Conservation (phyloP, 495 filamentous ascomycete genomes). For the Penicillium angulare region DNA sequence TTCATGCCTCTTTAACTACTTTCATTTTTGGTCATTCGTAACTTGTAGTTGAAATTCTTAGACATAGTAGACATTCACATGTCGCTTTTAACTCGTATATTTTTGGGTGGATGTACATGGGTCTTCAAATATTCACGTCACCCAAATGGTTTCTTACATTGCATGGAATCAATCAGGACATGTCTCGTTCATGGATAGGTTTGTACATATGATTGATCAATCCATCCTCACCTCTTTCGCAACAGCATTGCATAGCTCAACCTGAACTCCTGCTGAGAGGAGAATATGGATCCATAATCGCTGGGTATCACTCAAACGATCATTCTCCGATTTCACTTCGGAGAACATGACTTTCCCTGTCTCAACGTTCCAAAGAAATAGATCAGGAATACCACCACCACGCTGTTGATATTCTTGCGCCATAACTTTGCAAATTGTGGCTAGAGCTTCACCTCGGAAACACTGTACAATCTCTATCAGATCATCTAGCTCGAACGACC, state of each 20-base stretch:
- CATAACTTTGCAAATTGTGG: constrained; percentile 85
- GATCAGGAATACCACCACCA: constrained; percentile 86
- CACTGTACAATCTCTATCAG: constrained; percentile 77
- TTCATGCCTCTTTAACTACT: constrained; percentile 10
- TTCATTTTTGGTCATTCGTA: neutral
- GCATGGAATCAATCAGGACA: neutral
- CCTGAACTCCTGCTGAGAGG: constrained; percentile 73
- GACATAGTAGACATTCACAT: neutral
- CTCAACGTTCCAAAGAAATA: constrained; percentile 76
- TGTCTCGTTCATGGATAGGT: neutral
- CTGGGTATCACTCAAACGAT: constrained; percentile 94
- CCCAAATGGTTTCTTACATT: too few relatives aligned
- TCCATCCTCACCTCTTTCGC: constrained; percentile 62
- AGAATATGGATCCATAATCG: constrained; percentile 95
- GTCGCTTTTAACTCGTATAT: neutral
- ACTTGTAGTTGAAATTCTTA: neutral
- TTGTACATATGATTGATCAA: constrained; percentile 5
- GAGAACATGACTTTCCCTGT: constrained; percentile 71
- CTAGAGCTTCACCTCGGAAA: constrained; percentile 77
- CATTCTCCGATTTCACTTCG: constrained; percentile 94
- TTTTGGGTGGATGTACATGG: too few relatives aligned
- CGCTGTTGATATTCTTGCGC: constrained; percentile 89
- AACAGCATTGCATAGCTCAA: constrained; percentile 87
- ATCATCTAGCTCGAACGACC: constrained; percentile 81
- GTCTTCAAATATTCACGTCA: too few relatives aligned